A percentile compares a stretch with the other conserved stretches of the same genome.
Evolutionary conservation across 495 filamentous ascomycete genomes (phyloP).

Genomic region (Halenospora varia): DNA sequence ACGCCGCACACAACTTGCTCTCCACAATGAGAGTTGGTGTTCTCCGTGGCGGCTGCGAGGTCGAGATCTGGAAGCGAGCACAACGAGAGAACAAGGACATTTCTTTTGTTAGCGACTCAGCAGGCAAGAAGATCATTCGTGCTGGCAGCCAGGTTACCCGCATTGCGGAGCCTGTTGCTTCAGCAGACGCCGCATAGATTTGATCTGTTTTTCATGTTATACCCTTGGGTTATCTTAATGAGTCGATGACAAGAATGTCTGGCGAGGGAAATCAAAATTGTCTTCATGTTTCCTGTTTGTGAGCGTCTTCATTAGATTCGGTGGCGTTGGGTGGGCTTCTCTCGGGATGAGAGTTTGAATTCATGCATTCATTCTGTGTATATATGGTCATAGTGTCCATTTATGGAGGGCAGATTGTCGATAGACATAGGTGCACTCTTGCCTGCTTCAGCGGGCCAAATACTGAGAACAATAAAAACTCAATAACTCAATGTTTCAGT

Average conservation of each 20-base stretch:
- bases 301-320: conserved; percentile 19
- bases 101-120: conserved; percentile 72
- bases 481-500: neutral
- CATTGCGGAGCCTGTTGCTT: conserved; percentile 65
- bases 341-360: neutral
- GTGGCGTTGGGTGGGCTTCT: conserved; percentile 10
- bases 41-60: conserved; percentile 91
- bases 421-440: neutral
- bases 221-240: conserved; percentile 11
- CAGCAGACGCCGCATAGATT: conserved; percentile 66
- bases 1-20: conserved; percentile 95
- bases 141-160: conserved; percentile 89
- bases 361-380: conserved; percentile 1
- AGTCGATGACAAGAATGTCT: conserved; percentile 13
- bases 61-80: conserved; percentile 98
- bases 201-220: neutral
- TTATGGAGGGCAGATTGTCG: neutral
- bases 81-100: conserved; percentile 86
- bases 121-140: conserved; percentile 80
- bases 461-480: neutral
- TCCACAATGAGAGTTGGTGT: conserved; percentile 97
- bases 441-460: neutral
- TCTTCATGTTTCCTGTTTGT: conserved; percentile 6
- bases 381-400: neutral
- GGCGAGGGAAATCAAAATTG: conserved; percentile 13